These are phyloP conservation scores for Dicorynia guianensis DNA, from an alignment of 306 rosid species.

Conservation along the genomic window DNA sequence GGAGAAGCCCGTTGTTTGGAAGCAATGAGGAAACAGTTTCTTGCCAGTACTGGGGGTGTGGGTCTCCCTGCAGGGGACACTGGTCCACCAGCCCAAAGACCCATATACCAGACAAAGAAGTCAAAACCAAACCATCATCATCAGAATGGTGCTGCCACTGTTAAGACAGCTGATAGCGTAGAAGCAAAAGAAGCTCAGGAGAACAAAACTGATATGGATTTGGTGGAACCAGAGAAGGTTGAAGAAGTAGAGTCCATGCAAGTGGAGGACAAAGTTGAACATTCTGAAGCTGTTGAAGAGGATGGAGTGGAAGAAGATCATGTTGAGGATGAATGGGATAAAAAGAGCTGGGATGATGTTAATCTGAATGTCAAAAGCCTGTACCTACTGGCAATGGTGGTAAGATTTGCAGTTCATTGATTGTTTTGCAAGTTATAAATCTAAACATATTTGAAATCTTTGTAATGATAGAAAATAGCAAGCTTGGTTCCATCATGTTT, in stretches of 20 bases:
- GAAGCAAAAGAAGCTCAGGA: constrained; percentile 65
- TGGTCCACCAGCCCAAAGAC: constrained; percentile 70
- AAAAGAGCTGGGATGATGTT: constrained; percentile 96
- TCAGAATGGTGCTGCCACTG: constrained; percentile 61
- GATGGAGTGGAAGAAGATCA: constrained; percentile 70
- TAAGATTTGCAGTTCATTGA: constrained; percentile 40
- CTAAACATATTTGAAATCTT: background rate
- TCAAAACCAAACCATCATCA: constrained; percentile 58
- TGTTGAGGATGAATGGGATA: constrained; percentile 93
- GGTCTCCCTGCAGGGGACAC: constrained; percentile 61
- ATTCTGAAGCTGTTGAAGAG: constrained; percentile 64
- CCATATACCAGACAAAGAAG: constrained; percentile 83
- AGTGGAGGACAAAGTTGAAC: constrained; percentile 63
- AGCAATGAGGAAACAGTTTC: constrained; percentile 85
- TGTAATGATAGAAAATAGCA: constrained; percentile 31
- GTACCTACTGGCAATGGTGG: constrained; percentile 50
- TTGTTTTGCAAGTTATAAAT: background rate
- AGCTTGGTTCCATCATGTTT: constrained; percentile 1
- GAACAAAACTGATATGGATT: constrained; percentile 44
- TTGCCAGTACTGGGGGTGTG: constrained; percentile 58
- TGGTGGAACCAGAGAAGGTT: constrained; percentile 62
- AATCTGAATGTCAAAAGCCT: constrained; percentile 63
- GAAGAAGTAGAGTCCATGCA: constrained; percentile 60
- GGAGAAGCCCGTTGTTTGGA: constrained; percentile 80
- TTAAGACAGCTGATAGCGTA: constrained; percentile 54